Percentiles rank a stretch among this genome's conserved stretches.
phyloP scores from a whole-genome alignment of 495 filamentous ascomycete species.

The Tuber borchii region DNA sequence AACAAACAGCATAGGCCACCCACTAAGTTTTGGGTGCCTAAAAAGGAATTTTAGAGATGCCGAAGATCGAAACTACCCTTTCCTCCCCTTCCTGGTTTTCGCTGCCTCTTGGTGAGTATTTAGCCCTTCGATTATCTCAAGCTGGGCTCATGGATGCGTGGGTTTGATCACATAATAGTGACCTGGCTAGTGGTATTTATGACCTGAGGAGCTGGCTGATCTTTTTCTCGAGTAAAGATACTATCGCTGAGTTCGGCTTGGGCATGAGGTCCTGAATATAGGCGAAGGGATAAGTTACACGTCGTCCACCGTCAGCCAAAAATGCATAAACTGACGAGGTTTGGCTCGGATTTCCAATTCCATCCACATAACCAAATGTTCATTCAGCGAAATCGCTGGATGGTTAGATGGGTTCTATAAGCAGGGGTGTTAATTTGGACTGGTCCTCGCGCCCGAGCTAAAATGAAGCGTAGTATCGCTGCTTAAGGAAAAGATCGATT shows the following conservation, averaged over 20 bases:
- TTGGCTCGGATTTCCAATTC: neutral
- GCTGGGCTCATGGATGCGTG: neutral
- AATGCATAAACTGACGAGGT: neutral
- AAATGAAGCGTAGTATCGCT: no score
- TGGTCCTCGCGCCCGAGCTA: no score
- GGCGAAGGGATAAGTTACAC: no score
- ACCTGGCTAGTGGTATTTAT: neutral
- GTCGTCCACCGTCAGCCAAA: neutral
- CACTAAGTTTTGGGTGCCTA: neutral
- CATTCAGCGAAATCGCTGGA: no score
- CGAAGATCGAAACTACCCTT: neutral
- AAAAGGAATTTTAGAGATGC: neutral
- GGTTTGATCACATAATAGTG: neutral
- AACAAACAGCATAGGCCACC: neutral
- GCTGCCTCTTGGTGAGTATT: neutral
- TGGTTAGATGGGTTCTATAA: no score
- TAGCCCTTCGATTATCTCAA: neutral
- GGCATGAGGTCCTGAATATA: neutral
- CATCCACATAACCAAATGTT: neutral
- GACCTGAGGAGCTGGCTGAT: neutral
- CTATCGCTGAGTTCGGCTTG: neutral
- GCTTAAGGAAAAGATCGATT: no score
- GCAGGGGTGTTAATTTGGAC: no score
- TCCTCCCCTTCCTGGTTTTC: neutral
- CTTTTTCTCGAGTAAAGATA: neutral